Percentiles rank a stretch among this genome's conserved stretches.
These are phyloP conservation scores for Diplodia scrobiculata DNA, from an alignment of 2,329 filamentous ascomycete species.

Conservation along the genomic window DNA sequence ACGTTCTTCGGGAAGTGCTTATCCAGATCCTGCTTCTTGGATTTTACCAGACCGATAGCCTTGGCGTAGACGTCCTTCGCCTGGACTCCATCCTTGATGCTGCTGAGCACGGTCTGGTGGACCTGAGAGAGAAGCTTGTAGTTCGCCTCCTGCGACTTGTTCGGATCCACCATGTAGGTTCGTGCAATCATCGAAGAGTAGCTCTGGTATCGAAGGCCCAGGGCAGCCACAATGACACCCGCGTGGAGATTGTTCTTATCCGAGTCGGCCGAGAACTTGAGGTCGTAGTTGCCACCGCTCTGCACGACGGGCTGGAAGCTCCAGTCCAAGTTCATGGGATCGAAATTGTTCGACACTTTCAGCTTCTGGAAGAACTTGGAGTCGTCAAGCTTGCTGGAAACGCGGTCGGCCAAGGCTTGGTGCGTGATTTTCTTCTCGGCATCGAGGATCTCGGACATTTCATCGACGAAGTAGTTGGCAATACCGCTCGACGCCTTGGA, in stretches of 20 bases:
- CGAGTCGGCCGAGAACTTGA: conserved; percentile 75
- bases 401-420: conserved; percentile 78
- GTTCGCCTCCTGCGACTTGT: conserved; percentile 90
- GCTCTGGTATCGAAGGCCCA: conserved; percentile 92
- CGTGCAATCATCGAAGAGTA: conserved; percentile 91
- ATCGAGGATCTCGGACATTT: conserved; percentile 95
- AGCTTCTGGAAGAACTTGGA: conserved; percentile 86
- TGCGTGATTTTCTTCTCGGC: conserved; percentile 97
- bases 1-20: conserved; percentile 93
- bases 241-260: conserved; percentile 82
- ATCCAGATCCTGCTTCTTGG: conserved; percentile 92
- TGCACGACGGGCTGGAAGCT: conserved; percentile 87
- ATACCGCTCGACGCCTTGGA: conserved; percentile 91
- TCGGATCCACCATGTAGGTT: conserved; percentile 95
- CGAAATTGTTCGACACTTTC: conserved; percentile 84
- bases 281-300: conserved; percentile 92
- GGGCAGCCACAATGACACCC: conserved; percentile 87
- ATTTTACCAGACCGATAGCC: conserved; percentile 74
- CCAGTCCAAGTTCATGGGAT: conserved; percentile 89
- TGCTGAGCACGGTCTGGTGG: conserved; percentile 87
- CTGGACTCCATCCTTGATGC: conserved; percentile 80
- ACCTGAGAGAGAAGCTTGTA: conserved; percentile 86
- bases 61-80: conserved; percentile 93
- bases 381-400: conserved; percentile 90
- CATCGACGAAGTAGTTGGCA: conserved; percentile 93